Base-by-base conservation (phyloP, 1,284 basidiomycete species). In the Leccinum griseonigrum region DNA sequence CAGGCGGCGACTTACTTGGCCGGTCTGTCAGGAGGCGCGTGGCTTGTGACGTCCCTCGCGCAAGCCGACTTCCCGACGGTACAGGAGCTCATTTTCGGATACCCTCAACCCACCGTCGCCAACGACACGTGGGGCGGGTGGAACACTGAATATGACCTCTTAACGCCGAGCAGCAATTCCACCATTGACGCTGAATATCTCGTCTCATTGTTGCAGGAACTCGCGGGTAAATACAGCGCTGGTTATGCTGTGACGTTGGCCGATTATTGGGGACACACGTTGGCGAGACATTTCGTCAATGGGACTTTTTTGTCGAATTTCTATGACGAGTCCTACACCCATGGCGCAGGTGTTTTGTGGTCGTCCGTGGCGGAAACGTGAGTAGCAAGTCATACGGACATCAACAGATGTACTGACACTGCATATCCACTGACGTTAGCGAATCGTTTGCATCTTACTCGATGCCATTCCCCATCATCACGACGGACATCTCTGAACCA, bases 1-100 rank as follows among this genome's bases (percentile, higher is more conserved):
- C 84, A 85, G 65, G 66, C 76, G 4, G 71, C 79, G 4, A 75
- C 75, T 0, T 83, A 83, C 67, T 58, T 82, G 28, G 50, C 78
- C 0, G 81, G 78, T 3, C 70, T 82, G 3, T 81, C 78, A 0
- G 84, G 84, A 1, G 75, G 76, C 2, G 69, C 74, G 0, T 80
- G 78, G 79, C 58, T 79, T 2, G 54, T 79, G 29, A 75, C 77
- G 7, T 78, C 78, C 3, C 70, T 79, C 14, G 70, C 70, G 0
- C 76, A 79, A 62, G 76, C 79, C 56, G 71, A 76, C 65, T 77
- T 79, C 34, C 80, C 80, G 2, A 74, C 68, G 2, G 71, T 77
- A 0, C 74, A 75, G 48, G 71, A 79, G 3, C 72, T 81, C 50
- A 32, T 73, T 1, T 77, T 81, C 11, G 79, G 78, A 36, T 71